phyloP scores from a whole-genome alignment of 148 eudicot species.

The Diospyros lotus region DNA sequence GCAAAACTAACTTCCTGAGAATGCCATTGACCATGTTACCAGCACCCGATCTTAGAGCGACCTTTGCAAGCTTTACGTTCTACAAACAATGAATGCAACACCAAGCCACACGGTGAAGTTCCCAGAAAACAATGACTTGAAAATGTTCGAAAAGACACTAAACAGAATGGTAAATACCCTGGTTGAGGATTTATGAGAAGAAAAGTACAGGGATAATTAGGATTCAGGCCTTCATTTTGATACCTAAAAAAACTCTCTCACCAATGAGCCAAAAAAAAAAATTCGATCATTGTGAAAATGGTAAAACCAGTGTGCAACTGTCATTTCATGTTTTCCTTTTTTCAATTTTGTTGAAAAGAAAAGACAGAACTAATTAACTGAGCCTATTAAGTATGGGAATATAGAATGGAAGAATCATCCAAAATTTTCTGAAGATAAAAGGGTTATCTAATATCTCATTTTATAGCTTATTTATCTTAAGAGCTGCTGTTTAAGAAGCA shows the following conservation, averaged over 20 bases:
- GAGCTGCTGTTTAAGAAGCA: background rate
- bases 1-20: conserved; percentile 66
- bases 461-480: background rate
- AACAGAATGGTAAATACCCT: background rate
- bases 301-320: background rate
- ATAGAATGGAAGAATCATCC: background rate
- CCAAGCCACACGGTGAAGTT: background rate
- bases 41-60: conserved; percentile 92
- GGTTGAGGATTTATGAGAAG: background rate
- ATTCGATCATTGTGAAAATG: background rate
- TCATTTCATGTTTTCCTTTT: background rate
- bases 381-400: background rate
- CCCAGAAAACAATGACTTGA: background rate
- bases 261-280: too few species aligned
- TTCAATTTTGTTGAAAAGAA: background rate
- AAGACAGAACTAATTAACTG: background rate
- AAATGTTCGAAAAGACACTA: background rate
- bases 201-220: background rate
- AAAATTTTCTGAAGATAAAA: conserved; percentile 1
- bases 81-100: conserved; percentile 22
- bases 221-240: background rate
- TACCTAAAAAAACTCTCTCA: too few species aligned
- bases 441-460: background rate
- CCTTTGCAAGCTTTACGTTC: conserved; percentile 94
- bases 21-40: conserved; percentile 98